A percentile compares a stretch with the other conserved stretches of the same genome.
Evolutionary conservation across 2,329 filamentous ascomycete genomes (phyloP).

Genomic region (Paecilomyces formosus): DNA sequence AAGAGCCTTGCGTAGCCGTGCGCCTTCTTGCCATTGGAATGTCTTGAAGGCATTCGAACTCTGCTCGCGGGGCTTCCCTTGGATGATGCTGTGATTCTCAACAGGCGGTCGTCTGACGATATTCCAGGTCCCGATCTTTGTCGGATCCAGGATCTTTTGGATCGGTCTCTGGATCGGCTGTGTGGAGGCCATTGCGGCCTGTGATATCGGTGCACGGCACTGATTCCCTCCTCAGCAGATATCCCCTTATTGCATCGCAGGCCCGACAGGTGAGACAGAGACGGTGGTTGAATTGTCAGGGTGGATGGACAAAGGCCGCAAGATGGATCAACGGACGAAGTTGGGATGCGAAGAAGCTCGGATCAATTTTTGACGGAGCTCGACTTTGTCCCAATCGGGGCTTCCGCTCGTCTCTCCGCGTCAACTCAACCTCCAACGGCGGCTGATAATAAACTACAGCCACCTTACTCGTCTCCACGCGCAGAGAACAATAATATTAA

Average conservation of each 20-base stretch:
- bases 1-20: slow-evolving; percentile 38
- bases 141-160: slow-evolving; percentile 32
- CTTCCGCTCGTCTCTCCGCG: not conserved
- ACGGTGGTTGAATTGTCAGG: slow-evolving; percentile 8
- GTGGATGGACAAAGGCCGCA: slow-evolving; percentile 11
- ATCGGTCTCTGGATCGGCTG: slow-evolving; percentile 15
- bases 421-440: slow-evolving; percentile 4
- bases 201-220: slow-evolving; percentile 3
- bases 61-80: slow-evolving; percentile 32
- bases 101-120: slow-evolving; percentile 28
- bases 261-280: slow-evolving; percentile 1
- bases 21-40: slow-evolving; percentile 27
- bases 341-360: slow-evolving; percentile 4
- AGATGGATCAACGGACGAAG: slow-evolving; percentile 12
- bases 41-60: slow-evolving; percentile 37
- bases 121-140: slow-evolving; percentile 31
- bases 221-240: slow-evolving; percentile 3
- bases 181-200: slow-evolving; percentile 29
- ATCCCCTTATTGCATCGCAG: slow-evolving; percentile 13
- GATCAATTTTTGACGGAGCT: slow-evolving; percentile 27
- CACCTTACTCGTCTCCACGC: slow-evolving; percentile 5
- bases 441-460: not conserved
- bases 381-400: slow-evolving; percentile 5
- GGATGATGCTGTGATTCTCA: slow-evolving; percentile 28
- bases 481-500: not conserved